Percentiles rank a stretch among this genome's conserved stretches.
These are phyloP conservation scores for Marasmius tenuissimus DNA, from an alignment of 1,284 basidiomycete genomes.

Conservation along the genomic window DNA sequence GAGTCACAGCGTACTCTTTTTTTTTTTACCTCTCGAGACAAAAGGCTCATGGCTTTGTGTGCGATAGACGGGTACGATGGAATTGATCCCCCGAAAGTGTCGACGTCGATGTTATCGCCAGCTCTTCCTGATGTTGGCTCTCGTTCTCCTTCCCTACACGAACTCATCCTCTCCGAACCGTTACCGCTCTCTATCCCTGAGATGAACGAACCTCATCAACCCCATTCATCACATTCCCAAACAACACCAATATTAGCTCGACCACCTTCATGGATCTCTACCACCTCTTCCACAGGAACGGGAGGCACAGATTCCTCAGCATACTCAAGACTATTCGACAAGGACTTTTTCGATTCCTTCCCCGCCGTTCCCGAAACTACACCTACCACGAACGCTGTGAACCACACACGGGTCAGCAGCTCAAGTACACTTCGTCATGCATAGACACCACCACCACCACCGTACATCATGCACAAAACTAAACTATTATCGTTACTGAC, in stretches of 20 bases:
- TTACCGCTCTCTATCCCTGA: not conserved
- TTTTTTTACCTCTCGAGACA: slow-evolving; percentile 3
- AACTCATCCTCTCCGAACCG: slow-evolving; percentile 4
- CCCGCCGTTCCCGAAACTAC: slow-evolving; percentile 50
- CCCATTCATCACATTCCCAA: not conserved
- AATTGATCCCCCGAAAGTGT: slow-evolving; percentile 9
- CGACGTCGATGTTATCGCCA: not conserved
- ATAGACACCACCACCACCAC: too few species aligned
- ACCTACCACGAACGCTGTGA: slow-evolving; percentile 28
- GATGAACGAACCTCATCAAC: slow-evolving; percentile 5
- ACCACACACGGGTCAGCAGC: not conserved
- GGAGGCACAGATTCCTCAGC: slow-evolving; percentile 16
- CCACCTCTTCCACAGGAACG: slow-evolving; percentile 31
- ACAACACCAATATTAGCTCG: slow-evolving; percentile 1
- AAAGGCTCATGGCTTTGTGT: too few species aligned
- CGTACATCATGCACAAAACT: not conserved
- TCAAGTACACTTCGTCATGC: not conserved
- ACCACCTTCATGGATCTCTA: slow-evolving; percentile 35
- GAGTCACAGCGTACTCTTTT: slow-evolving; percentile 23
- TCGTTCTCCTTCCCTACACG: slow-evolving; percentile 6
- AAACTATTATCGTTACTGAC: too few species aligned
- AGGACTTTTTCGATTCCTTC: slow-evolving; percentile 55
- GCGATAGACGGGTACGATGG: slow-evolving; percentile 4
- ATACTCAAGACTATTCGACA: slow-evolving; percentile 42
- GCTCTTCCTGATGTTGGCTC: not conserved